These are phyloP conservation scores for Lonicera japonica DNA, from an alignment of 129 eudicot species.

Conservation along the genomic window DNA sequence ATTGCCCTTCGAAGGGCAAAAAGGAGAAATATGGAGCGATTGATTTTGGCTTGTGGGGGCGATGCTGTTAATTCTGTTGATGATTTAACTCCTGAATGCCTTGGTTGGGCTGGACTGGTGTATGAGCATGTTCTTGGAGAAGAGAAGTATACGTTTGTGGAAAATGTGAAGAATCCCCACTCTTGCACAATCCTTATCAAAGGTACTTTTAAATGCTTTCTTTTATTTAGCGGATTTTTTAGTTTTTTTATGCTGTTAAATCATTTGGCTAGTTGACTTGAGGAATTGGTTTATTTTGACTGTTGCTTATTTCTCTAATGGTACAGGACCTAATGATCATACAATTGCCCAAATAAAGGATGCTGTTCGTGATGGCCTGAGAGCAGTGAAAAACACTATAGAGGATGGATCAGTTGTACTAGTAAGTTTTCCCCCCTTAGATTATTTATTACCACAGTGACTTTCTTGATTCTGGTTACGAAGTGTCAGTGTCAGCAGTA, in stretches of 20 bases:
- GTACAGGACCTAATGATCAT: conserved; percentile 87
- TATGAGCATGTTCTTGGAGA: conserved; percentile 98
- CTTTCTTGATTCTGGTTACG: not conserved
- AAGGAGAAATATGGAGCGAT: conserved; percentile 87
- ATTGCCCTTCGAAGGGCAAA: conserved; percentile 95
- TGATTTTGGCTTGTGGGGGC: conserved; percentile 93
- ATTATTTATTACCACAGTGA: not conserved
- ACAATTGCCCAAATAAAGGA: conserved; percentile 97
- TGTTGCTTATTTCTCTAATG: conserved; percentile 8
- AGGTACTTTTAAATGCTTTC: conserved; percentile 33
- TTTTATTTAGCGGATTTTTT: not conserved
- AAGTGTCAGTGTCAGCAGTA: not conserved
- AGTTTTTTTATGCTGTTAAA: not conserved
- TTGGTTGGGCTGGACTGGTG: conserved; percentile 97
- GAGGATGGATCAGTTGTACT: conserved; percentile 86
- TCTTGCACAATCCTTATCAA: conserved; percentile 81
- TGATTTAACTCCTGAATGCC: conserved; percentile 73
- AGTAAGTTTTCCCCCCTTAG: conserved; percentile 34
- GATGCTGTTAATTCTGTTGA: conserved; percentile 94
- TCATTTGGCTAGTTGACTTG: not conserved
- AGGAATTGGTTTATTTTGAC: not conserved
- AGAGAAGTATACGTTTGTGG: conserved; percentile 90
- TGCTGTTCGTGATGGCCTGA: conserved; percentile 90
- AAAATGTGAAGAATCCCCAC: conserved; percentile 76
- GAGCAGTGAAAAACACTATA: conserved; percentile 81